Evolutionary conservation across 345 rosid genomes (phyloP).

Genomic region (Kandelia obovata): DNA sequence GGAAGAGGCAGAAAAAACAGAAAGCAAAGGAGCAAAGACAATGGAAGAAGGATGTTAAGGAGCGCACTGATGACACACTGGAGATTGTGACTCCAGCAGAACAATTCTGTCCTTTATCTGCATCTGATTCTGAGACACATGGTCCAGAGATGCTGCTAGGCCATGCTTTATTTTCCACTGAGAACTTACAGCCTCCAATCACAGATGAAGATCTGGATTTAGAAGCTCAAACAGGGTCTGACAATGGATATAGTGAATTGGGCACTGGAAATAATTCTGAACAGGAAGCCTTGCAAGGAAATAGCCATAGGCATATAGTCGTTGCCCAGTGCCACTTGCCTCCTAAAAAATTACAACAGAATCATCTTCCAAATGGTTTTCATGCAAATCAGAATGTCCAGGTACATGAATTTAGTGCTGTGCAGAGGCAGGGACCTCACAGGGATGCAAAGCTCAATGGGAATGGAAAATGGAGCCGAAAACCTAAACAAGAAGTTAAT

Average conservation of each 20-base stretch:
- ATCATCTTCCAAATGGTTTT: slow-evolving; percentile 42
- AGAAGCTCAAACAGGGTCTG: slow-evolving; percentile 39
- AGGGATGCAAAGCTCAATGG: slow-evolving; percentile 43
- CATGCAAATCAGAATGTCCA: slow-evolving; percentile 38
- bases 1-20: slow-evolving; percentile 76
- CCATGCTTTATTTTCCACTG: slow-evolving; percentile 35
- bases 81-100: slow-evolving; percentile 49
- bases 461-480: slow-evolving; percentile 74
- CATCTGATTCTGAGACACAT: slow-evolving; percentile 43
- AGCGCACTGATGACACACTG: slow-evolving; percentile 36
- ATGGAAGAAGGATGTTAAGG: slow-evolving; percentile 34
- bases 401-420: slow-evolving; percentile 40
- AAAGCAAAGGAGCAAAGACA: slow-evolving; percentile 66
- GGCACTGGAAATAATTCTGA: slow-evolving; percentile 35
- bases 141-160: slow-evolving; percentile 33
- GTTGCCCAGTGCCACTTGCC: slow-evolving; percentile 29
- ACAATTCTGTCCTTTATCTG: slow-evolving; percentile 33
- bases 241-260: slow-evolving; percentile 33
- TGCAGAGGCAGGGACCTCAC: slow-evolving; percentile 53
- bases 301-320: slow-evolving; percentile 28
- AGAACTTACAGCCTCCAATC: slow-evolving; percentile 33
- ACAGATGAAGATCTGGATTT: slow-evolving; percentile 36
- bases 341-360: slow-evolving; percentile 42
- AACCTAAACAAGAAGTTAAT: slow-evolving; percentile 45
- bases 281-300: slow-evolving; percentile 28